Base-by-base conservation (phyloP, 1,139 yeast species). In the Candida albicans region DNA sequence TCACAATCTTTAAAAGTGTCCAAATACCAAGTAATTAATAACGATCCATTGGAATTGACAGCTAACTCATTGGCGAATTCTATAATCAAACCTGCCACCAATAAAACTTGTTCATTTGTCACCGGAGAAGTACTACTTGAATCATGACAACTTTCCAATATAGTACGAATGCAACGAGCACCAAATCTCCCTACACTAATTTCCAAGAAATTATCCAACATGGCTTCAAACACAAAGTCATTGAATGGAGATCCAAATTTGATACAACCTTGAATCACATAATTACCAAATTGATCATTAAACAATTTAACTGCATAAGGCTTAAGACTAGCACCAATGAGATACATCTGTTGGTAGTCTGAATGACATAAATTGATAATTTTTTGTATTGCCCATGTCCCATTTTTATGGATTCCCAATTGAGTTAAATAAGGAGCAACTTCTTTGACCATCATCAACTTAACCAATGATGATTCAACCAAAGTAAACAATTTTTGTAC, bases 341-440 rank as follows among this genome's bases (percentile, higher is more conserved):
- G 62, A 54, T 74, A 68, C 64, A 80, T 84, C 62, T 91, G 96
- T 50, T 89, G 82, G 39, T 56, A 62, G 31, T 79, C 78, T 1
- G 84, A 71, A 8, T 87, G 84, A 47, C 73, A 63, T 47, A 87
- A 84, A 52, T 84, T 87, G 55, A 95, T 90, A 61, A 93, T 85
- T 64, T 93, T 95, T 64, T 95, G 99, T 27, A 96, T 95, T 2
- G 98, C 98, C 99, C 99, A 93, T 3, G 99, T 93, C 50, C 99
- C 99, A 63, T 95, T 93, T 60, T 93, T 93, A 68, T 93, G 99
- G 45, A 89, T 85, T 56, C 98, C 95, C 71, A 93, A 84, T 57
- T 90, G 95, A 1, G 97, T 87, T 52, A 95, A 73, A 57, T 76
- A 87, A 15, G 95, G 96, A 3, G 87, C 74, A 41, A 95, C 81